Base-by-base conservation (phyloP, 345 rosid genomes). In the Sapria himalayana region DNA sequence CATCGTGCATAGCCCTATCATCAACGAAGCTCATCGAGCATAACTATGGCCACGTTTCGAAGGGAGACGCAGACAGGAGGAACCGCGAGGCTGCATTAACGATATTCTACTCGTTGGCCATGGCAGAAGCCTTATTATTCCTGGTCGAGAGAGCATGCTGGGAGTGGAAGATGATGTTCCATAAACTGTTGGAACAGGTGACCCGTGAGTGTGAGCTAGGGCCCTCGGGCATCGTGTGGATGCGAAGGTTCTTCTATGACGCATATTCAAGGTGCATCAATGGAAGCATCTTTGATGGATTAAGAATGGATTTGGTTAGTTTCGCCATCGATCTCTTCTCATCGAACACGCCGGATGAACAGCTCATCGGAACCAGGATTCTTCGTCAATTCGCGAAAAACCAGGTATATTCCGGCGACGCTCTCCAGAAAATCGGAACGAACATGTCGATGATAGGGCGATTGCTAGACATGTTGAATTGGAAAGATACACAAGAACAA, bases 401-500 rank as follows among this genome's bases (percentile, higher is more conserved):
- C 16, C 45, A 49, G 15, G 42, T 48, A 50, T 81, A 55, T 46
- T 76, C 92, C 1, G 69, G 71, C 7, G 94, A 85, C 24, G 78
- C 96, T 5, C 71, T 85, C 32, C 76, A 72, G 64, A 85, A 85
- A 67, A 70, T 85, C 6, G 96, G 92, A 20, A 72, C 69, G 12
- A 71, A 67, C 29, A 57, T 78, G 5, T 41, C 60, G 0, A 79
- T 70, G 14, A 67, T 85, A 3, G 96, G 81, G 55, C 58, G 92
- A 56, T 57, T 77, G 23, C 79, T 81, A 9, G 96, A 85, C 67
- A 78, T 81, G 74, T 41, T 81, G 72, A 85, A 85, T 48, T 85
- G 94, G 96, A 85, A 78, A 59, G 84, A 74, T 54, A 71, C 60
- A n/a, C 69, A 61, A 43, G 86, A 81, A 64, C 86, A 81, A 56